Evolutionary conservation across 192 early-diverging fungal species (phyloP).

Genomic region (Coemansia sp.): DNA sequence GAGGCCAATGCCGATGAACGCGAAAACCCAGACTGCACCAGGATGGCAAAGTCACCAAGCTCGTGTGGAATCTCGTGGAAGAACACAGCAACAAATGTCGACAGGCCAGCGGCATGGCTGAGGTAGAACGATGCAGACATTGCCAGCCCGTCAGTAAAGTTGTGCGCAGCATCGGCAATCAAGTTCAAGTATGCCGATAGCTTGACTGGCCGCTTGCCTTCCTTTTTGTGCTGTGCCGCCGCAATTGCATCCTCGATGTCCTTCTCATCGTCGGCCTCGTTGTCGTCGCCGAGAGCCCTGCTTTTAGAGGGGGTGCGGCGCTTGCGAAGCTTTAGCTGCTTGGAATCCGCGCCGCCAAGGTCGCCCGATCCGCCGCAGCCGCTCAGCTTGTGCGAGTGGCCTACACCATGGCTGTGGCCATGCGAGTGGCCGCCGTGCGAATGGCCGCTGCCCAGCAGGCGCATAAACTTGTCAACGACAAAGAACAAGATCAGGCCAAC

Average conservation of each 20-base stretch:
- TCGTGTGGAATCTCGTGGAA: constrained; percentile 91
- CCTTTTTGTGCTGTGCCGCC: not conserved
- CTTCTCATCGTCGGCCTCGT: constrained; percentile 48
- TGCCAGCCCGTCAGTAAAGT: constrained; percentile 82
- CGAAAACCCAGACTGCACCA: constrained; percentile 78
- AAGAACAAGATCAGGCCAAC: constrained; percentile 72
- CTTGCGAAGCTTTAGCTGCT: constrained; percentile 25
- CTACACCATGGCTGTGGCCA: constrained; percentile 43
- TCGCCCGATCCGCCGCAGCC: constrained; percentile 21
- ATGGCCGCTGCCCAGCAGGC: constrained; percentile 65
- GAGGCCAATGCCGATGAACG: constrained; percentile 69
- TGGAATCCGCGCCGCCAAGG: constrained; percentile 19
- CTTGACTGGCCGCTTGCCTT: constrained; percentile 53
- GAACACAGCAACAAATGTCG: constrained; percentile 80
- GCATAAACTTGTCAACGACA: constrained; percentile 80
- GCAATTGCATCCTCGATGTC: constrained; percentile 13
- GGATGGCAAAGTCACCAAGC: constrained; percentile 85
- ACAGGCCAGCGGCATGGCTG: constrained; percentile 76
- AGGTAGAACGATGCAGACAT: constrained; percentile 82
- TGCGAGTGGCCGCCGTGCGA: constrained; percentile 57
- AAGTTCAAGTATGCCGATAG: constrained; percentile 75
- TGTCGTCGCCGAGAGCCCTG: constrained; percentile 21
- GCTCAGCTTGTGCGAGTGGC: constrained; percentile 10
- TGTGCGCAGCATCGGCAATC: constrained; percentile 81
- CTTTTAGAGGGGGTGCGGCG: constrained; percentile 11